Conservation (phyloP, 225 moss, liverwort and hornwort species). For the Straminergon stramineum region DNA sequence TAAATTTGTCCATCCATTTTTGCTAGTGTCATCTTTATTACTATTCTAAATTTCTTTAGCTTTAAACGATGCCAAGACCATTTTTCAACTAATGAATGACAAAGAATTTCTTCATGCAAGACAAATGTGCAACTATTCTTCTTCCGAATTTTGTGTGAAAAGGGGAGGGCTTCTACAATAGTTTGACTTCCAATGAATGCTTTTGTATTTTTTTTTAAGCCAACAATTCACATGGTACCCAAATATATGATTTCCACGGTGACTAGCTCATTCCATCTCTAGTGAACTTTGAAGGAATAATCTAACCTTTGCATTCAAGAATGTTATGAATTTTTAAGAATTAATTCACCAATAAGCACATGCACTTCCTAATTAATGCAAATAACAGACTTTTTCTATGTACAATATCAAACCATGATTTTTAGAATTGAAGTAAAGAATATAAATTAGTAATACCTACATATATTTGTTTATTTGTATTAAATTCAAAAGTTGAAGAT, state of each 20-base stretch:
- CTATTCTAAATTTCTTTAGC: background rate
- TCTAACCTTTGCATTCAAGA: background rate
- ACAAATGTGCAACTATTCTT: no score
- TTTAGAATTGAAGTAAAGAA: background rate
- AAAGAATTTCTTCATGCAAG: no score
- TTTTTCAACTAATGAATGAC: no score
- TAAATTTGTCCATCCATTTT: background rate
- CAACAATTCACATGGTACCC: no score
- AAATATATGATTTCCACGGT: no score
- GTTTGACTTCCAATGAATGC: no score
- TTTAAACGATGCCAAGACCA: no score
- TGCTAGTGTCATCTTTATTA: background rate
- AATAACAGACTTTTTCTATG: background rate
- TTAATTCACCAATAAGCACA: background rate
- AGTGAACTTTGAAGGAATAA: no score
- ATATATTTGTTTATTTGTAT: no score
- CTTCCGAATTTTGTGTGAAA: no score
- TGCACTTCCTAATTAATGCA: background rate
- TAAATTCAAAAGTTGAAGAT: background rate
- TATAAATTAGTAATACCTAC: accelerated
- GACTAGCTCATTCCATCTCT: background rate
- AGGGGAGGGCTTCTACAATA: no score
- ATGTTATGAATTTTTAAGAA: background rate
- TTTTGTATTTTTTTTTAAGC: no score
- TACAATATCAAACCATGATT: background rate